Conservation (phyloP, 805 yeast species). For the Debaryomyces prosopidis region DNA sequence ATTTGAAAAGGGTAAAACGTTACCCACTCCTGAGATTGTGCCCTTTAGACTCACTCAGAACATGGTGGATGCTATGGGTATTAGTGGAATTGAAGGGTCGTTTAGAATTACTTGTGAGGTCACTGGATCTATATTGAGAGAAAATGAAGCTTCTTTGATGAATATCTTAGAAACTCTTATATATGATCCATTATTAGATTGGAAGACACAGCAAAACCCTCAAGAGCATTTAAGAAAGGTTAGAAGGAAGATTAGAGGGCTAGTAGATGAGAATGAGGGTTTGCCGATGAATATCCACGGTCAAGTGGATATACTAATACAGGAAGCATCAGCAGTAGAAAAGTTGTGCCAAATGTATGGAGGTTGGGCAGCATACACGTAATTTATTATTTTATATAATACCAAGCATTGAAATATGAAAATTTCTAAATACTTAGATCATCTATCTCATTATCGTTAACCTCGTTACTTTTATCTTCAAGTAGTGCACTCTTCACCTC, state of each 20-base stretch:
- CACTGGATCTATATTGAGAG: conserved; percentile 68
- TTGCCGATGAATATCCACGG: conserved; percentile 88
- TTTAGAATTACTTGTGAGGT: conserved; percentile 86
- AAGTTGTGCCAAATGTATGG: conserved; percentile 83
- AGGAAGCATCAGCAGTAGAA: conserved; percentile 72
- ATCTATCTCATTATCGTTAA: neutral
- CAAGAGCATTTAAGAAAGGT: conserved; percentile 71
- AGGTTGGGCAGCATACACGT: conserved; percentile 71
- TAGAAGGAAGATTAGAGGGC: conserved; percentile 80
- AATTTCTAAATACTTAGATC: neutral
- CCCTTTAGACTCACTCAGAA: conserved; percentile 93
- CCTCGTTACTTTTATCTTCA: neutral
- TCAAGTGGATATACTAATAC: conserved; percentile 86
- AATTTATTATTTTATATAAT: neutral
- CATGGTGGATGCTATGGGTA: conserved; percentile 89
- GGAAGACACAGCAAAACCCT: conserved; percentile 55
- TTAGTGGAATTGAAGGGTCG: conserved; percentile 85
- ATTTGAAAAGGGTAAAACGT: conserved; percentile 79
- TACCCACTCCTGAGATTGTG: conserved; percentile 85
- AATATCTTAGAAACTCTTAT: conserved; percentile 89
- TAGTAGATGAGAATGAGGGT: conserved; percentile 74
- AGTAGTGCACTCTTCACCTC: no score
- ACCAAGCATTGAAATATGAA: neutral
- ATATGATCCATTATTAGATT: conserved; percentile 88
- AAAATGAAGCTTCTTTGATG: conserved; percentile 81